phyloP scores from a whole-genome alignment of 2,329 filamentous ascomycete genomes.

The Stachybotrys elegans region DNA sequence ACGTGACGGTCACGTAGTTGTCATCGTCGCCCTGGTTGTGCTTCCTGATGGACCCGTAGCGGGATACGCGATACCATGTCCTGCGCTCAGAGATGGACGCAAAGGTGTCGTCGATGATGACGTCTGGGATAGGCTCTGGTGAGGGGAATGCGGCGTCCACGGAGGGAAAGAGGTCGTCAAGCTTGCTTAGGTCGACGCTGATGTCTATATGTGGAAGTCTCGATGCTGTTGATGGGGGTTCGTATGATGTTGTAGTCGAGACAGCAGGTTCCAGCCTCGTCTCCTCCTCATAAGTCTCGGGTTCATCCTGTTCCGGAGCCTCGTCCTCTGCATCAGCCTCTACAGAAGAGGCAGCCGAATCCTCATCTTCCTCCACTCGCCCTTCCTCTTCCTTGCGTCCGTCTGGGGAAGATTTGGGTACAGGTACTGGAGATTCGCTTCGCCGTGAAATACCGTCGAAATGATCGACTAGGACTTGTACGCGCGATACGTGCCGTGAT shows the following conservation, averaged over 20 bases:
- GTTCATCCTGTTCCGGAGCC: background rate
- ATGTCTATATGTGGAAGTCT: constrained; percentile 14
- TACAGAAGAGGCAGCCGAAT: no score
- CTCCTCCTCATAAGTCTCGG: background rate
- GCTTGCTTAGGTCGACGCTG: constrained; percentile 26
- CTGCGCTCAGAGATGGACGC: constrained; percentile 53
- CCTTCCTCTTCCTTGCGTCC: no score
- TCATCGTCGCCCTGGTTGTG: constrained; percentile 54
- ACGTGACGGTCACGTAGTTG: constrained; percentile 54
- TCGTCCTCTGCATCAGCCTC: background rate
- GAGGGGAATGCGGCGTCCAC: constrained; percentile 18
- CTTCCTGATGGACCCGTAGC: constrained; percentile 52
- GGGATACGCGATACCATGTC: constrained; percentile 60
- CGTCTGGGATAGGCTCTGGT: constrained; percentile 36
- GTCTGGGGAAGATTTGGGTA: background rate
- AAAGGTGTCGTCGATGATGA: constrained; percentile 48
- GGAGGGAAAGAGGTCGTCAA: constrained; percentile 27
- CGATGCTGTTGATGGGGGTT: background rate
- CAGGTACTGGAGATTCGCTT: constrained; percentile 6
- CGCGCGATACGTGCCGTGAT: constrained; percentile 34
- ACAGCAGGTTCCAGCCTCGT: background rate
- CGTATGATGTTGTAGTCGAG: no score
- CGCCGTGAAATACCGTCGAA: constrained; percentile 39
- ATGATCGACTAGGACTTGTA: constrained; percentile 45
- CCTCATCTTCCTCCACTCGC: no score